Evolutionary conservation across 2,329 filamentous ascomycete species (phyloP), one percentile per base, ranked within the genome.

Genomic region (Hypoxylon sp.): DNA sequence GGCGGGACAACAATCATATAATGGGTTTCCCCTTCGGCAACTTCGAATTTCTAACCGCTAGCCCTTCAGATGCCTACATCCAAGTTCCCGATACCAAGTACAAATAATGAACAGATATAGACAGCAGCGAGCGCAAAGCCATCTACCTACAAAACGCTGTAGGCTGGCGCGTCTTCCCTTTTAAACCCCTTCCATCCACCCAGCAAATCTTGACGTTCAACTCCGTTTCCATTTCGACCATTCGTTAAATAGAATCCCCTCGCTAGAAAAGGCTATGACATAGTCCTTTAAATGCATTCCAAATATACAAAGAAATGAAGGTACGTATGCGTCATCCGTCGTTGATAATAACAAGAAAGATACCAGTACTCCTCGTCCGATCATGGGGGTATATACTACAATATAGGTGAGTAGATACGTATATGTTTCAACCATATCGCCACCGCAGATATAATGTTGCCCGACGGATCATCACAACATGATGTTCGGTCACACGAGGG

Each of bases 281-380:
- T n/a, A 28, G 32, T 50, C 64, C 58, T 60, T 49, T 36, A 60
- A 10, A 65, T 70, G 61, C 64, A 52, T 60, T 65, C 53, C 60
- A 62, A 63, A 63, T 60, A 43, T 67, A 68, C 61, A 68, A 55
- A 60, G 63, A 62, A 59, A 50, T 41, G 23, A 51, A 50, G 58
- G 61, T 65, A 63, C 61, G 58, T 65, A 63, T 65, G 53, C 61
- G 49, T 68, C 60, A 58, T 70, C 50, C 65, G 28, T 62, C 65
- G 53, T 70, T 55, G 38, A 59, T 38, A 56, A 56, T 25, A 51
- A 53, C 11, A 55, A 25, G 7, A 63, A 60, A 64, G 60, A 63
- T 50, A 34, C 38, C n/a, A 19, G 23, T 30, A 11, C 11, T 19
- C 36, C 48, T 41, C 7, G 21, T 46, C 36, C 41, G 11, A 46